phyloP scores from a whole-genome alignment of 441 rosid species.

The Gossypium trilobum region DNA sequence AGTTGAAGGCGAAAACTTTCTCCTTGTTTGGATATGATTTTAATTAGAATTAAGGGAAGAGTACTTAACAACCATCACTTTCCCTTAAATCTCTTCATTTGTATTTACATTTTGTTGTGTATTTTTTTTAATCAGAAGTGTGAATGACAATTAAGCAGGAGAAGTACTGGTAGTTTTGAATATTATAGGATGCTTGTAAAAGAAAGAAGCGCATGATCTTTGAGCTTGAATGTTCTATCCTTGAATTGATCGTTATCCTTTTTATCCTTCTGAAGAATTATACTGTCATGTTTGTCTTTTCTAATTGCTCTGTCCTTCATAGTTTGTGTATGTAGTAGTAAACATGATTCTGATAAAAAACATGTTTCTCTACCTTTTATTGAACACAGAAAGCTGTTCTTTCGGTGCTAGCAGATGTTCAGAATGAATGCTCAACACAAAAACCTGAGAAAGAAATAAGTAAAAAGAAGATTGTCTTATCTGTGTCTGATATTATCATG shows the following conservation, averaged over 20 bases:
- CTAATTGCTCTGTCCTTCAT: slow-evolving; percentile 1
- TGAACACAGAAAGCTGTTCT: slow-evolving; percentile 95
- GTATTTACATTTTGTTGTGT: background rate
- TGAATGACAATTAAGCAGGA: background rate
- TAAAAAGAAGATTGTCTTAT: slow-evolving; percentile 45
- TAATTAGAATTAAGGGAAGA: background rate
- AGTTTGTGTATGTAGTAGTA: background rate
- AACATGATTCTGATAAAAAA: slow-evolving; percentile 24
- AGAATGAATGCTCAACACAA: slow-evolving; percentile 39
- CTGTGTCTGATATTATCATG: slow-evolving; percentile 73
- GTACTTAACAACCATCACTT: background rate
- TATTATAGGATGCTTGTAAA: slow-evolving; percentile 1
- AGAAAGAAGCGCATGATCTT: background rate
- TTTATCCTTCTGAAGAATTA: background rate
- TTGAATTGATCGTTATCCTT: background rate
- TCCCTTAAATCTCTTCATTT: background rate
- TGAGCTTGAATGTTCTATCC: background rate
- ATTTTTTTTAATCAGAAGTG: background rate
- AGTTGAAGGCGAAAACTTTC: background rate
- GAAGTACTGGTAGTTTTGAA: background rate
- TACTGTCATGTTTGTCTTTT: slow-evolving; percentile 1
- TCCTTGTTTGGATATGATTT: background rate
- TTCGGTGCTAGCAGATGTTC: slow-evolving; percentile 69
- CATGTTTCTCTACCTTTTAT: slow-evolving; percentile 26
- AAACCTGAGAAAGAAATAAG: slow-evolving; percentile 44